phyloP scores from a whole-genome alignment of 192 early-diverging fungal species.

The Backusella luteola region DNA sequence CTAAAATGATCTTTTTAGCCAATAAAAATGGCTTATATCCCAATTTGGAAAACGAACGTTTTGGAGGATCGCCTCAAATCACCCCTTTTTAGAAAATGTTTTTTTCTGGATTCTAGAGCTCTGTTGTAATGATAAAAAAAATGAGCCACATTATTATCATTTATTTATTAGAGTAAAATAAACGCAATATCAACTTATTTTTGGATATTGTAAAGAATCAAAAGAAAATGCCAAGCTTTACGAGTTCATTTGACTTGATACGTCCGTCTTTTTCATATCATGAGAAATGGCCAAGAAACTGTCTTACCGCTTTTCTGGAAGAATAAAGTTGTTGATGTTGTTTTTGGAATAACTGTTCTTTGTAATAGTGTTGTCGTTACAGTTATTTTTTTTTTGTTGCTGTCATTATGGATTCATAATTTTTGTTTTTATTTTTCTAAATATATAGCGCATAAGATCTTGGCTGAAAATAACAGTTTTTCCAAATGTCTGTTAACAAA shows the following conservation, averaged over 20 bases:
- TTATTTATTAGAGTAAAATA: not conserved
- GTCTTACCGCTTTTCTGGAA: not conserved
- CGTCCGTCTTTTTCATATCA: not conserved
- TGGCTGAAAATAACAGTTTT: not conserved
- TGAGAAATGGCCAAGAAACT: not conserved
- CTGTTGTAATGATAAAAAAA: not conserved
- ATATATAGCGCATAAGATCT: not conserved
- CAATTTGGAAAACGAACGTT: not conserved
- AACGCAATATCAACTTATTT: not conserved
- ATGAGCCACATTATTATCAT: not conserved
- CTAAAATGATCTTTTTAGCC: conserved; percentile 6
- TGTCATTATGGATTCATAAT: too few relatives aligned
- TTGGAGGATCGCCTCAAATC: not conserved
- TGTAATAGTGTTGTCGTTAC: not conserved
- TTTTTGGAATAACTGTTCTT: not conserved
- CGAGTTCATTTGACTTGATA: not conserved
- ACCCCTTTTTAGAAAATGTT: not conserved
- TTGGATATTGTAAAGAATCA: not conserved
- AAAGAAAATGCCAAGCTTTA: not conserved
- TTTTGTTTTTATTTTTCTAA: not conserved
- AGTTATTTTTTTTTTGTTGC: not conserved
- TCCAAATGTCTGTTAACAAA: not conserved
- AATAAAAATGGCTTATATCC: not conserved
- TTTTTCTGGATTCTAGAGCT: conserved; percentile 9
- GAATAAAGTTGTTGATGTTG: not conserved